Evolutionary conservation across 345 rosid genomes (phyloP).

Genomic region (Barbarea vulgaris): DNA sequence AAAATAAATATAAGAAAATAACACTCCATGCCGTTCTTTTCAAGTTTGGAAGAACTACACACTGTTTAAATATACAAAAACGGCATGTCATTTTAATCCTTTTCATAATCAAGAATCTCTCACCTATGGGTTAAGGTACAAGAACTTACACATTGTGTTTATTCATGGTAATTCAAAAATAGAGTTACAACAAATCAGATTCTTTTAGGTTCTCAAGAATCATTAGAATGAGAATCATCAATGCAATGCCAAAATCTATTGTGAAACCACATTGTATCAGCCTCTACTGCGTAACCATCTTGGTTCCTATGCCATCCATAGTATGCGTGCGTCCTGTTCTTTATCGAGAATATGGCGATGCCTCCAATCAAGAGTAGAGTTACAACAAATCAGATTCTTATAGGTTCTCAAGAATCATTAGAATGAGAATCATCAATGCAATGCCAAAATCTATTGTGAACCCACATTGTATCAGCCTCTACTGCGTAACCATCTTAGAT

Average conservation of each 20-base stretch:
- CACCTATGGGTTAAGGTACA: background rate
- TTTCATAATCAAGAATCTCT: background rate
- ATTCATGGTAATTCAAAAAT: conserved; percentile 10
- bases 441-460: conserved; percentile 70
- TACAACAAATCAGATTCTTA: conserved; percentile 14
- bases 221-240: conserved; percentile 50
- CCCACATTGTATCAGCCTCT: conserved; percentile 87
- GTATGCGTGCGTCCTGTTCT: conserved; percentile 82
- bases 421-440: conserved; percentile 56
- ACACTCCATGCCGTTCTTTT: no score
- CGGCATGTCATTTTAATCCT: no score
- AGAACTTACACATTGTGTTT: conserved; percentile 20
- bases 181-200: conserved; percentile 17
- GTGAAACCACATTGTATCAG: conserved; percentile 79
- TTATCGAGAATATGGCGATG: conserved; percentile 70
- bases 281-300: conserved; percentile 80
- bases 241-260: conserved; percentile 70
- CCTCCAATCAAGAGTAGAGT: conserved; percentile 1
- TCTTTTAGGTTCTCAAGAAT: conserved; percentile 24
- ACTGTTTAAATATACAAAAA: no score
- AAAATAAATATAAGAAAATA: no score
- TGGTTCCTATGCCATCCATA: conserved; percentile 89
- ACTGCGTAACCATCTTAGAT: conserved; percentile 82
- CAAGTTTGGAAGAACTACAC: no score
- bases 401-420: conserved; percentile 20